Evolutionary conservation across 306 rosid genomes (phyloP).

Genomic region (Datisca glomerata): DNA sequence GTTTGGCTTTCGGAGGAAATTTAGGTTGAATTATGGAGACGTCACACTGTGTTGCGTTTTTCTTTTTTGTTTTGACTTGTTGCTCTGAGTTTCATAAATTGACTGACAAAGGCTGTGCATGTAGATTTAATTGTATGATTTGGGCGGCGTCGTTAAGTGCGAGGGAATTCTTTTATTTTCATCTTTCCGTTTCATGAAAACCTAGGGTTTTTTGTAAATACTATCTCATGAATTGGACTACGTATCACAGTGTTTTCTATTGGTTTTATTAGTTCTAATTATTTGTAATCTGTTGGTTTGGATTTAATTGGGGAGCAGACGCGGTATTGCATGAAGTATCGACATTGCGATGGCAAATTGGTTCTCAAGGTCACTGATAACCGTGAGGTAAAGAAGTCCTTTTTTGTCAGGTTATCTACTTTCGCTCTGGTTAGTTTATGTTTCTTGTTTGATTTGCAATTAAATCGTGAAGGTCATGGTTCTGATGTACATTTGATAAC

Average conservation of each 20-base stretch:
- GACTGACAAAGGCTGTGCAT: too few species aligned
- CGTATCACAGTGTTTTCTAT: neutral
- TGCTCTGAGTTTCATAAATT: too few species aligned
- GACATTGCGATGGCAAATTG: slow-evolving; percentile 73
- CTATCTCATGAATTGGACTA: neutral
- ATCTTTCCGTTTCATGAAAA: neutral
- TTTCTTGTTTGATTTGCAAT: too few species aligned
- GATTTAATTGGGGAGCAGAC: slow-evolving; percentile 38
- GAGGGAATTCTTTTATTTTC: neutral
- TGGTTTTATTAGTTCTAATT: neutral
- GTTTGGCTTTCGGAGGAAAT: slow-evolving; percentile 15
- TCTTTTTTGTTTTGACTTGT: neutral
- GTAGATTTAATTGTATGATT: too few species aligned
- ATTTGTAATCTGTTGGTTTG: neutral
- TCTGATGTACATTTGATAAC: too few species aligned
- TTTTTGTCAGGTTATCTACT: slow-evolving; percentile 1
- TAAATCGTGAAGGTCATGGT: too few species aligned
- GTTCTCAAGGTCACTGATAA: slow-evolving; percentile 74
- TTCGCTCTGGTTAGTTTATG: too few species aligned
- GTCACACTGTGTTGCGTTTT: neutral
- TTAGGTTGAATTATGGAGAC: neutral
- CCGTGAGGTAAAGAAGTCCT: slow-evolving; percentile 31
- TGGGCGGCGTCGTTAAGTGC: too few species aligned
- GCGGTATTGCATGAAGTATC: slow-evolving; percentile 63
- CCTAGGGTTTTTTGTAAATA: neutral